A percentile compares a stretch with the other conserved stretches of the same genome.
These are phyloP conservation scores for Boletus subcaerulescens DNA, from an alignment of 768 basidiomycete genomes.

Conservation along the genomic window DNA sequence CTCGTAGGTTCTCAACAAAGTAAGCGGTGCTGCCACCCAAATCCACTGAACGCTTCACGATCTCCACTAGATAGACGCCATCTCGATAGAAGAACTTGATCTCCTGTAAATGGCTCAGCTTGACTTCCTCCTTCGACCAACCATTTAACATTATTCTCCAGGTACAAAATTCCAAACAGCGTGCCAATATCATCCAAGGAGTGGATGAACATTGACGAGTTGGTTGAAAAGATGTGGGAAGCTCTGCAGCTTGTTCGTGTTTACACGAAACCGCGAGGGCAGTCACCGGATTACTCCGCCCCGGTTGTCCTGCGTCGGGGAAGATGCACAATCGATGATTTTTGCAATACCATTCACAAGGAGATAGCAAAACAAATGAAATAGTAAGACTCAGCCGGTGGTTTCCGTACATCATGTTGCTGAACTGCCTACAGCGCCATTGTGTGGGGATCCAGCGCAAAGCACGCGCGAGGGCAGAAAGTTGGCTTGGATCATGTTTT, in stretches of 20 bases:
- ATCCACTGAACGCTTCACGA: background rate
- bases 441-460: conserved; percentile 97
- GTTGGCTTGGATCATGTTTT: conserved; percentile 84
- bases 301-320: conserved; percentile 83
- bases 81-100: conserved; percentile 97
- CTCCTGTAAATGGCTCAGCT: conserved; percentile 53
- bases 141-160: conserved; percentile 21
- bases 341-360: conserved; percentile 92
- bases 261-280: conserved; percentile 94
- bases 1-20: conserved; percentile 78
- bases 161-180: conserved; percentile 91
- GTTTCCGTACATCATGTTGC: background rate
- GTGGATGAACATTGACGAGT: conserved; percentile 97
- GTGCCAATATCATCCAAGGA: conserved; percentile 92
- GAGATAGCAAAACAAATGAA: conserved; percentile 98
- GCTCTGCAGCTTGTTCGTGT: conserved; percentile 90
- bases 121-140: background rate
- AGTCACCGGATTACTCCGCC: conserved; percentile 82
- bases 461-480: conserved; percentile 95
- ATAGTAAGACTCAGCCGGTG: conserved; percentile 53
- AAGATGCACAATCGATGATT: conserved; percentile 74
- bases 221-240: conserved; percentile 91
- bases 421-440: conserved; percentile 53
- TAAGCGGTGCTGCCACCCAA: conserved; percentile 26
- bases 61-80: conserved; percentile 81